phyloP scores from a whole-genome alignment of 2,329 filamentous ascomycete species.

The Neopestalotiopsis sp. region DNA sequence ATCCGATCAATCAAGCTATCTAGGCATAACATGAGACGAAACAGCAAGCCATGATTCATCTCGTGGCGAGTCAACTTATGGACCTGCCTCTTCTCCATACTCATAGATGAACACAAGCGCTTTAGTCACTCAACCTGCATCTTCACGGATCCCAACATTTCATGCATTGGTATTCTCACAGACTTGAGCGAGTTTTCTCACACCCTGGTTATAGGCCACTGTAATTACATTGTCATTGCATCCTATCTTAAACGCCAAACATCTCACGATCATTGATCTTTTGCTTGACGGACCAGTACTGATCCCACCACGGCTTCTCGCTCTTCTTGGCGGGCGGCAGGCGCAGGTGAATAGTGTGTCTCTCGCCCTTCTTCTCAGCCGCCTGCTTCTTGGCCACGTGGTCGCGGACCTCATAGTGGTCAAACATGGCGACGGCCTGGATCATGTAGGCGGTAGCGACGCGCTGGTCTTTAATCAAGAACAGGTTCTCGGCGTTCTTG shows the following conservation, averaged over 20 bases:
- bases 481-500: slow-evolving; percentile 14
- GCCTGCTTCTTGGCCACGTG: slow-evolving; percentile 4
- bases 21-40: too few species aligned
- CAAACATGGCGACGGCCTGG: slow-evolving; percentile 11
- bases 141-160: too few species aligned
- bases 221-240: not conserved
- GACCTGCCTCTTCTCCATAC: too few species aligned
- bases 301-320: slow-evolving; percentile 10
- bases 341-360: not conserved
- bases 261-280: slow-evolving; percentile 6
- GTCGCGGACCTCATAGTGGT: slow-evolving; percentile 12
- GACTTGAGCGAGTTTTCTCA: not conserved
- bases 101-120: too few species aligned
- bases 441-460: slow-evolving; percentile 13
- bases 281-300: slow-evolving; percentile 1
- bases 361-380: slow-evolving; percentile 4
- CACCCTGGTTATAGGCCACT: not conserved
- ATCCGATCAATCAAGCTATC: too few species aligned
- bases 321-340: not conserved
- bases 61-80: too few species aligned
- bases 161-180: not conserved
- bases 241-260: not conserved
- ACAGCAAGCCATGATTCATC: too few species aligned
- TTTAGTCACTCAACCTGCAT: too few species aligned
- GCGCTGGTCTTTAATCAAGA: slow-evolving; percentile 5